Evolutionary conservation across 2,329 filamentous ascomycete genomes (phyloP).

Genomic region (Drechslerella stenobrocha): DNA sequence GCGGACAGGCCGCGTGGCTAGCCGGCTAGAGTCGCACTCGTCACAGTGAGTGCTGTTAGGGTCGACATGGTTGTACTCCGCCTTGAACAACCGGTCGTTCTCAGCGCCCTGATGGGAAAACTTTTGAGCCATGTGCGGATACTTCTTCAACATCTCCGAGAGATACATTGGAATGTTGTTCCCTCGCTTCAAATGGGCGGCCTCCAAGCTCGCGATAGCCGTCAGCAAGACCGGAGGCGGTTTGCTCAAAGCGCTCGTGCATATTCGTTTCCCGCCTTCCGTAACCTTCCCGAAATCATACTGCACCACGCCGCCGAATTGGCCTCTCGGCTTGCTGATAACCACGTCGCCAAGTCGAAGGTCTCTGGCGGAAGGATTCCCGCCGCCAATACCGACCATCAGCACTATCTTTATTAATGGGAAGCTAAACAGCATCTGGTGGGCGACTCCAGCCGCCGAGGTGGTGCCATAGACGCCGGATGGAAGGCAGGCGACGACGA

Average conservation of each 20-base stretch:
- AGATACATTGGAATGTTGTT: conserved; percentile 11
- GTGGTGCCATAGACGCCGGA: conserved; percentile 48
- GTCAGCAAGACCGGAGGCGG: conserved; percentile 6
- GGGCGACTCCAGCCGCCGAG: conserved; percentile 47
- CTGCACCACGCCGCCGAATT: conserved; percentile 21
- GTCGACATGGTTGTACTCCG: conserved; percentile 21
- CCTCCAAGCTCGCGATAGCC: conserved; percentile 3
- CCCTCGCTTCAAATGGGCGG: conserved; percentile 1
- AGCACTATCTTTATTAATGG: conserved; percentile 33
- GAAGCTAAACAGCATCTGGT: conserved; percentile 48
- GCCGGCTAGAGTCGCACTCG: conserved; percentile 1
- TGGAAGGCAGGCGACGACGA: conserved; percentile 52
- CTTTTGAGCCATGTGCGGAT: neutral
- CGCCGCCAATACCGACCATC: conserved; percentile 54
- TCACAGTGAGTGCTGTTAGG: neutral
- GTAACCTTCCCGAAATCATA: conserved; percentile 36
- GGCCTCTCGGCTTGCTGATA: conserved; percentile 25
- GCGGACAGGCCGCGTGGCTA: neutral
- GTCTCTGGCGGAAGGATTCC: conserved; percentile 49
- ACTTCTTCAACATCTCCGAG: conserved; percentile 11
- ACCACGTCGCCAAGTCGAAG: conserved; percentile 51
- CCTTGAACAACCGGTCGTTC: conserved; percentile 16
- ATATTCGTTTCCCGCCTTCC: conserved; percentile 13
- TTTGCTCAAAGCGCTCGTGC: conserved; percentile 4
- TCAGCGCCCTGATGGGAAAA: conserved; percentile 15